phyloP scores from a whole-genome alignment of 768 basidiomycete genomes.

The Hypholoma fasciculare region DNA sequence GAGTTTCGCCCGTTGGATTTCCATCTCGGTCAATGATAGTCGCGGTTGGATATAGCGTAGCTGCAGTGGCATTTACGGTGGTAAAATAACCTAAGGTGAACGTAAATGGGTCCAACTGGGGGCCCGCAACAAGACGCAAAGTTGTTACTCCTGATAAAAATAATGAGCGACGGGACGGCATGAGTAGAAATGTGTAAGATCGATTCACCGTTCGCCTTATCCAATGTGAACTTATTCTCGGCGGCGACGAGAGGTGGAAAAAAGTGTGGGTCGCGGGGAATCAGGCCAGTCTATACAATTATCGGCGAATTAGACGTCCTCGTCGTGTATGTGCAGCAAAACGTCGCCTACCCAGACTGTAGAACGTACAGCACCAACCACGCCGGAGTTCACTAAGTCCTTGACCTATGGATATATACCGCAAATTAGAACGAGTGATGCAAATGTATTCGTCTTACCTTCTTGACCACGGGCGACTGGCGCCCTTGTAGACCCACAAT shows the following conservation, averaged over 20 bases:
- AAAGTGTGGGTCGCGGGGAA: not conserved
- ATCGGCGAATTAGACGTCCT: too few species aligned
- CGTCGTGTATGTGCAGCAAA: not conserved
- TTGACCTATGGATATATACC: conserved; percentile 29
- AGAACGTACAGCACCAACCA: not conserved
- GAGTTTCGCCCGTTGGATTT: conserved; percentile 24
- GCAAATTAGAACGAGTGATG: not conserved
- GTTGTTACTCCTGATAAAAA: not conserved
- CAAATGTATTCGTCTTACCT: conserved; percentile 20
- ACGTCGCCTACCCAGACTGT: not conserved
- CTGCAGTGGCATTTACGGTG: conserved; percentile 23
- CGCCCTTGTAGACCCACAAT: conserved; percentile 37
- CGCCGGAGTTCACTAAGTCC: conserved; percentile 9
- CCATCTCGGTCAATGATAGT: conserved; percentile 23
- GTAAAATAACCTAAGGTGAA: conserved; percentile 30
- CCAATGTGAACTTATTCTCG: not conserved
- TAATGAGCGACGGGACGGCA: not conserved
- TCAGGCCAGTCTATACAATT: not conserved
- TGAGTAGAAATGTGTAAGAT: not conserved
- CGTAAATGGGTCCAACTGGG: conserved; percentile 28
- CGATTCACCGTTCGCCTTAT: not conserved
- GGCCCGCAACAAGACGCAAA: conserved; percentile 15
- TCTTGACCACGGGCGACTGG: conserved; percentile 24
- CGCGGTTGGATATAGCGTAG: conserved; percentile 25
- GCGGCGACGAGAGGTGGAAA: not conserved